A percentile compares a stretch with the other conserved stretches of the same genome.
Conservation (phyloP, 2,329 filamentous ascomycete genomes). For the Dothistroma septosporum region DNA sequence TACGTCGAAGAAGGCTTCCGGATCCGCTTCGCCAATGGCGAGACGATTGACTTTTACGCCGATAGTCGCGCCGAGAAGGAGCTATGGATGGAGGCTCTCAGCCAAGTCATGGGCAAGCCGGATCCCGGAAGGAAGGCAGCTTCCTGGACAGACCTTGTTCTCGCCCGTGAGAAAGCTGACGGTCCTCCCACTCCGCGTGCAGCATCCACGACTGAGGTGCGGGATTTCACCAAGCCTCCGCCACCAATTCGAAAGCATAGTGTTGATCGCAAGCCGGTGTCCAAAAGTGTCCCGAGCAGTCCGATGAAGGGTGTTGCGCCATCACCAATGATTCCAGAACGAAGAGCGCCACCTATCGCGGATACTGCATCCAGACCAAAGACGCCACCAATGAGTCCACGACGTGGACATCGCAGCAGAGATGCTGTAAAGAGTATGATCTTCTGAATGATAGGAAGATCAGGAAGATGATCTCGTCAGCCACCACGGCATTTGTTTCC, state of each 20-base stretch:
- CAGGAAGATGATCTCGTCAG: constrained; percentile 11
- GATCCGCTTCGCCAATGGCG: constrained; percentile 95
- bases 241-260: constrained; percentile 17
- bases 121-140: constrained; percentile 46
- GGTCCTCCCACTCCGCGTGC: constrained; percentile 5
- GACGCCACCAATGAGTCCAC: constrained; percentile 33
- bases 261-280: constrained; percentile 22
- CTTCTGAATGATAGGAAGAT: constrained; percentile 24
- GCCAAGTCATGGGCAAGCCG: constrained; percentile 63
- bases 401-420: constrained; percentile 30
- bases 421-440: constrained; percentile 40
- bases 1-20: constrained; percentile 99
- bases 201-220: constrained; percentile 15
- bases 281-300: constrained; percentile 27
- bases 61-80: constrained; percentile 85
- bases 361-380: constrained; percentile 21
- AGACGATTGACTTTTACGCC: constrained; percentile 97
- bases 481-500: neutral
- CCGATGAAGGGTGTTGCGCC: constrained; percentile 23
- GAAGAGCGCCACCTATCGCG: constrained; percentile 12
- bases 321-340: constrained; percentile 8
- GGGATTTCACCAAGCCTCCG: constrained; percentile 30
- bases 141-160: constrained; percentile 58
- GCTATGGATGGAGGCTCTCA: constrained; percentile 86
- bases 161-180: constrained; percentile 41